Conservation (phyloP, 2,329 filamentous ascomycete species). For the Sphaerulina musiva region DNA sequence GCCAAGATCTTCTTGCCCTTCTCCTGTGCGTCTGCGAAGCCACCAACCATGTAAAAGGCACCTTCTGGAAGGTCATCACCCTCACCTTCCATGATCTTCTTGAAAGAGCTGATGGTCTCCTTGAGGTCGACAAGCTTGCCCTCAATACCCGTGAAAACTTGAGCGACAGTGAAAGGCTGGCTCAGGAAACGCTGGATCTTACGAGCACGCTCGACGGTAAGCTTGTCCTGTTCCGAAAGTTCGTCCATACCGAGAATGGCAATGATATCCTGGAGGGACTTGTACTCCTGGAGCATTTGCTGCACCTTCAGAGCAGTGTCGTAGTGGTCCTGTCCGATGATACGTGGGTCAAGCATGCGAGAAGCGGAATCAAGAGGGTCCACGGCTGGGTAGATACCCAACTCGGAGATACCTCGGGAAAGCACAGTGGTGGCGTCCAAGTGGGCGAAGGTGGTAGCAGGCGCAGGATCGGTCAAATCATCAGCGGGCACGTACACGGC, state of each 20-base stretch:
- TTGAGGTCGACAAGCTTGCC: conserved; percentile 95
- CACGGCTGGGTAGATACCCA: conserved; percentile 99
- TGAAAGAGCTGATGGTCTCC: conserved; percentile 96
- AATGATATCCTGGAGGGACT: conserved; percentile 98
- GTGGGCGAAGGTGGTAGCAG: conserved; percentile 98
- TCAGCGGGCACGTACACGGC: conserved; percentile 99
- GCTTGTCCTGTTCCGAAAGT: conserved; percentile 97
- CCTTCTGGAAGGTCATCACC: conserved; percentile 92
- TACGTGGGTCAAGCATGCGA: conserved; percentile 98
- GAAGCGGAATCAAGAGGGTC: conserved; percentile 99
- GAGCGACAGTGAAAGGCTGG: conserved; percentile 91
- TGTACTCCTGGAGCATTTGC: conserved; percentile 99
- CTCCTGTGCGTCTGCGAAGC: conserved; percentile 81
- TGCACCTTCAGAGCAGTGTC: conserved; percentile 87
- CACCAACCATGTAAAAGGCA: conserved; percentile 97
- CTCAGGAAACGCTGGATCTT: conserved; percentile 99
- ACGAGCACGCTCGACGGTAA: conserved; percentile 99
- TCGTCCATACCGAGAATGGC: conserved; percentile 99
- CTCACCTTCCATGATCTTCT: conserved; percentile 91
- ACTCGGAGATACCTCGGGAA: conserved; percentile 99
- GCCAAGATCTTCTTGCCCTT: conserved; percentile 99
- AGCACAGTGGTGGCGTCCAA: conserved; percentile 99
- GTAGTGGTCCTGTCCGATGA: conserved; percentile 98
- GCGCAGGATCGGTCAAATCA: conserved; percentile 99
- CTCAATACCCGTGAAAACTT: conserved; percentile 89